Evolutionary conservation across 2,329 filamentous ascomycete genomes (phyloP), one percentile per base, ranked within the genome.

Genomic region (Ophiostoma pallidulum): DNA sequence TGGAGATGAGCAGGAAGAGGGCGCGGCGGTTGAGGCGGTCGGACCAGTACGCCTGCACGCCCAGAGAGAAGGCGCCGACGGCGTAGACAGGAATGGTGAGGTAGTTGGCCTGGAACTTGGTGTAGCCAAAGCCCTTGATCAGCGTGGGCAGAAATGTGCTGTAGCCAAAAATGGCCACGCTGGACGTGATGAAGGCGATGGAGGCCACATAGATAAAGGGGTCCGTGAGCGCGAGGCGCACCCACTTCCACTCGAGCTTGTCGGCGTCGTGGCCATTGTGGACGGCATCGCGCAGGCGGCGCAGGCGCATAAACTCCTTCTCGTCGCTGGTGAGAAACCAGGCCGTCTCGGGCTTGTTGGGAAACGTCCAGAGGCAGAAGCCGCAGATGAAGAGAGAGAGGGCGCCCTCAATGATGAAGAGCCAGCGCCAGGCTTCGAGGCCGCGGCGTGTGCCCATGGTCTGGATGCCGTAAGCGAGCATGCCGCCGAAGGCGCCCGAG

Each of bases 381-480:
- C 38, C 43, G 13, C 47, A 20, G 20, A 40, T 6, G 5, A 48
- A 29, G n/a, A n/a, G n/a, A n/a, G n/a, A n/a, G n/a, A n/a, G n/a
- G n/a, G n/a, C n/a, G n/a, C n/a, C n/a, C 22, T 52, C 48, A 22
- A 52, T 41, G 18, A 50, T 33, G 31, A 40, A 52, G 6, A 52
- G 41, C 50, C 50, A 52, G 18, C 33, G 33, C 51, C 51, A 52
- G 19, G 47, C 41, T 16, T 41, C 39, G 32, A 52, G 7, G 47
- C 57, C 55, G 53, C 48, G 58, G 53, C 10, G 31, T 8, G 26
- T 55, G 26, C 14, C 71, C 66, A 85, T 73, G 42, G 77, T 73
- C 18, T 65, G 65, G 0, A 74, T 75, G 49, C 53, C 58, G n/a
- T 59, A 64, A 6, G 57, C 56, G n/a, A 65, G 44, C 3, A 64